Conservation (phyloP, 202 grass and related monocot genomes). For the Brachypodium distachyon region DNA sequence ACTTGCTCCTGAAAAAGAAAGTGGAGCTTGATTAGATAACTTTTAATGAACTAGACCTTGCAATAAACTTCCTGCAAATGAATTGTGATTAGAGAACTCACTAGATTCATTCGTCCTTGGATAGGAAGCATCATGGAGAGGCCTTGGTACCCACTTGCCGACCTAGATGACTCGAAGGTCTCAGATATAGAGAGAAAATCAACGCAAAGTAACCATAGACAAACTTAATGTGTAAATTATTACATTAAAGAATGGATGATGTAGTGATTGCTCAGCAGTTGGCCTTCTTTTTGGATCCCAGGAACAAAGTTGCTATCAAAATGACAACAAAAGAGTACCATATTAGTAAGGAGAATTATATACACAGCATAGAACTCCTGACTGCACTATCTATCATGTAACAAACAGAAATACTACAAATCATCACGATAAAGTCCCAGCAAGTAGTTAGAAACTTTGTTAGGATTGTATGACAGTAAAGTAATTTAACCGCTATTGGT, state of each 20-base stretch:
- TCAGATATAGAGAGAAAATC: constrained; percentile 18
- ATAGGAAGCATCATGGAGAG: constrained; percentile 32
- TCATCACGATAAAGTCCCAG: neutral
- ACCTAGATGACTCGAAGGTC: constrained; percentile 39
- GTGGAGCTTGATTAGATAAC: neutral
- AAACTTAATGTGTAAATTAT: constrained; percentile 2
- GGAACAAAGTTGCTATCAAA: constrained; percentile 67
- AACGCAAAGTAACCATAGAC: neutral
- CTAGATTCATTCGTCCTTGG: constrained; percentile 30
- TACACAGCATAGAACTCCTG: neutral
- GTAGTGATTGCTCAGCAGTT: constrained; percentile 78
- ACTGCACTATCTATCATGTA: neutral
- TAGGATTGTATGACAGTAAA: too few relatives aligned
- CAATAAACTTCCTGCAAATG: neutral
- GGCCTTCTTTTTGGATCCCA: constrained; percentile 84
- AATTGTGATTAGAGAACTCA: constrained; percentile 18
- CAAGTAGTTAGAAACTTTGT: neutral
- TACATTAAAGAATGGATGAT: constrained; percentile 94
- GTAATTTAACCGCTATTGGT: too few relatives aligned
- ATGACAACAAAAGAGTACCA: neutral
- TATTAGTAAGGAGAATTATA: constrained; percentile 17
- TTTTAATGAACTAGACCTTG: neutral
- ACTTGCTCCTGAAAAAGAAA: constrained; percentile 33
- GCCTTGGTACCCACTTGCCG: constrained; percentile 35
- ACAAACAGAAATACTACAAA: neutral